Evolutionary conservation across 139 green algal species (phyloP).

Genomic region (Chlamydomonas sphaeroides): DNA sequence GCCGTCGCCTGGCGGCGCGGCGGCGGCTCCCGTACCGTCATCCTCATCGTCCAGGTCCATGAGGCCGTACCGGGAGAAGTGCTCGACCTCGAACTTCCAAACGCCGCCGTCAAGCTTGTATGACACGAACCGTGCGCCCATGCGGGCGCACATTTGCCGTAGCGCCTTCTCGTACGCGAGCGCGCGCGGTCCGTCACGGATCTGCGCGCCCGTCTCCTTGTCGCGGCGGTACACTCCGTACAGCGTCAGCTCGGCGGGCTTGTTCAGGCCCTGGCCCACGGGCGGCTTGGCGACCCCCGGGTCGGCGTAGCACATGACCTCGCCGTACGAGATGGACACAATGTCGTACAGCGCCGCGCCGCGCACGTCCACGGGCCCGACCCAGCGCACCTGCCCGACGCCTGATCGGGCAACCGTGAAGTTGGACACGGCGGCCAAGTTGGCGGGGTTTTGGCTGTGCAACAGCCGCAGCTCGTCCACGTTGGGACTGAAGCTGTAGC

Average conservation of each 20-base stretch:
- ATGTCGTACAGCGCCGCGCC: conserved; percentile 76
- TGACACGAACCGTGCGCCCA: conserved; percentile 82
- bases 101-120: conserved; percentile 79
- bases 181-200: conserved; percentile 51
- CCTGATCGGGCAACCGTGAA: conserved; percentile 79
- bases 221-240: conserved; percentile 69
- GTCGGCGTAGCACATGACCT: conserved; percentile 82
- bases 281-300: conserved; percentile 75
- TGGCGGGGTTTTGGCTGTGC: conserved; percentile 40
- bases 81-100: conserved; percentile 90
- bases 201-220: conserved; percentile 65
- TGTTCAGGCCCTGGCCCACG: conserved; percentile 86
- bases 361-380: conserved; percentile 83
- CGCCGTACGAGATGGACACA: conserved; percentile 69
- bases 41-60: conserved; percentile 66
- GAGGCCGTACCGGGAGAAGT: conserved; percentile 92
- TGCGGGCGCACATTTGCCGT: conserved; percentile 59
- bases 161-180: conserved; percentile 65
- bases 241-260: conserved; percentile 81
- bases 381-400: conserved; percentile 84
- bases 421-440: conserved; percentile 46
- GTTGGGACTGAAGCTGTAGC: conserved; percentile 52
- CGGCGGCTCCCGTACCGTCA: conserved; percentile 51
- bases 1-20: conserved; percentile 6
- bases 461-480: conserved; percentile 50